Evolutionary conservation across 441 rosid species (phyloP).

Genomic region (Manihot esculenta): DNA sequence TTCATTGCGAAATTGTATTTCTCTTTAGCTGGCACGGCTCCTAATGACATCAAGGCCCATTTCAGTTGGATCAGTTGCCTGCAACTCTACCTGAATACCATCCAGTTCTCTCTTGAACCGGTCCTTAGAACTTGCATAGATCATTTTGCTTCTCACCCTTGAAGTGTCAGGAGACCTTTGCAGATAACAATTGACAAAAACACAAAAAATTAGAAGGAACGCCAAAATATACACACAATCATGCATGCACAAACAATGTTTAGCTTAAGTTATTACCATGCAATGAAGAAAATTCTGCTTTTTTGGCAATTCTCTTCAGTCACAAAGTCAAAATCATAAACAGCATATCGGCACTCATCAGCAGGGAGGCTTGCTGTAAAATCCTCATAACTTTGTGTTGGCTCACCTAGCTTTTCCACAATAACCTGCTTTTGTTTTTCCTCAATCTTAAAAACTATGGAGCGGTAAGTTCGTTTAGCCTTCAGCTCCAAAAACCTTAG

Average conservation of each 20-base stretch:
- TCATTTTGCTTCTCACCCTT: conserved; percentile 69
- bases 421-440: conserved; percentile 61
- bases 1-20: conserved; percentile 11
- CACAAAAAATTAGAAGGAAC: not conserved
- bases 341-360: conserved; percentile 61
- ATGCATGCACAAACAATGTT: not conserved
- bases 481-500: conserved; percentile 57
- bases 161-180: conserved; percentile 62
- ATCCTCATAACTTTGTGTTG: conserved; percentile 48
- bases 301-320: conserved; percentile 56
- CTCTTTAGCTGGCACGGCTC: conserved; percentile 48
- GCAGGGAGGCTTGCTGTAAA: conserved; percentile 52
- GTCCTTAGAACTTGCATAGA: conserved; percentile 68
- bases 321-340: conserved; percentile 59
- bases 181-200: not conserved
- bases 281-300: conserved; percentile 64
- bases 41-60: conserved; percentile 63
- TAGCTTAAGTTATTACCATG: conserved; percentile 40
- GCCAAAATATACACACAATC: not conserved
- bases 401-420: conserved; percentile 66
- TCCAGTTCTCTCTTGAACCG: conserved; percentile 63
- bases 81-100: conserved; percentile 63
- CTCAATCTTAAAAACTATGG: conserved; percentile 54
- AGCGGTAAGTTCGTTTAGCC: conserved; percentile 58
- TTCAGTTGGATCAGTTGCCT: conserved; percentile 72